phyloP scores from a whole-genome alignment of 768 basidiomycete species.

The Lactarius sanguifluus region DNA sequence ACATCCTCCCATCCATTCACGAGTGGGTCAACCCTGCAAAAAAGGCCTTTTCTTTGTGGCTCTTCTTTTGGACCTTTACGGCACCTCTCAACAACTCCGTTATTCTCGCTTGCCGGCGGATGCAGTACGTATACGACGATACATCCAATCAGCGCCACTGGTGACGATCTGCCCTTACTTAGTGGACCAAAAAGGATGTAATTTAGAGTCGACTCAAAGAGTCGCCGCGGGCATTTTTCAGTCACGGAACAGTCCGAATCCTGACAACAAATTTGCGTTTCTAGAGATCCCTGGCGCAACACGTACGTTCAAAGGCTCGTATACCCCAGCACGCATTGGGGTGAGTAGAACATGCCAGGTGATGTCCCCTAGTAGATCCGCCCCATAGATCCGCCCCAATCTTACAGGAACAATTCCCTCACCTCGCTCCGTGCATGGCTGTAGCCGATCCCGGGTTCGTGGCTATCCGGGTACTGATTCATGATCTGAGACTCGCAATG shows the following conservation, averaged over 20 bases:
- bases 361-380: constrained; percentile 1
- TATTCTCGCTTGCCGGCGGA: not conserved
- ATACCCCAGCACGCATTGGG: not conserved
- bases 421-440: not conserved
- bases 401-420: not conserved
- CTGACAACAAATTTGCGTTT: not conserved
- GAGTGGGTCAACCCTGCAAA: not conserved
- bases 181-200: constrained; percentile 10
- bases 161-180: constrained; percentile 1
- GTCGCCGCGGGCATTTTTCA: not conserved
- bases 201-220: constrained; percentile 15
- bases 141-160: not conserved
- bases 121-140: not conserved
- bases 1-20: not conserved
- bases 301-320: not conserved
- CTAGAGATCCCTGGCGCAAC: not conserved
- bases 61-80: not conserved
- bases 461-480: not conserved
- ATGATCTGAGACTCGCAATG: not conserved
- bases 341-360: not conserved
- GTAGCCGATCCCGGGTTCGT: not conserved
- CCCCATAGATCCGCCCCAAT: constrained; percentile 7
- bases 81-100: not conserved
- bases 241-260: not conserved
- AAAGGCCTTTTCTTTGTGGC: not conserved